Conservation (phyloP, 2,329 filamentous ascomycete species). For the Aspergillus aculeatus region DNA sequence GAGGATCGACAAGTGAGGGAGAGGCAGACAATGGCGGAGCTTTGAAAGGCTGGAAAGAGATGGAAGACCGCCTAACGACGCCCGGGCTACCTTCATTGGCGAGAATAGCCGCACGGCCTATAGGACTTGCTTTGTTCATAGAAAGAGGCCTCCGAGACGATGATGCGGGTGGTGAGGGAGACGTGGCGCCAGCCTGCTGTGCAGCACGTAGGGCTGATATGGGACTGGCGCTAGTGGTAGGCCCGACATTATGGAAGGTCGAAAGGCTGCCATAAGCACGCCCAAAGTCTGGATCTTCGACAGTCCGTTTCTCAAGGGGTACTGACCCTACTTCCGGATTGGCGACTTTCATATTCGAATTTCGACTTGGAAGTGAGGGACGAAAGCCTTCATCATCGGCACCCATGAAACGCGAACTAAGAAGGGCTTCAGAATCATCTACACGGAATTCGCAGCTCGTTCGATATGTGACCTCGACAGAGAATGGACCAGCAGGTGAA, state of each 20-base stretch:
- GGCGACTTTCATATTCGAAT: constrained; percentile 27
- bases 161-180: constrained; percentile 51
- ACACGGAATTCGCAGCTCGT: constrained; percentile 87
- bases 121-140: constrained; percentile 30
- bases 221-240: constrained; percentile 75
- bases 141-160: constrained; percentile 52
- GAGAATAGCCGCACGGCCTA: constrained; percentile 33
- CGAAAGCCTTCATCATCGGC: constrained; percentile 84
- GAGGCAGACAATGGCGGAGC: constrained; percentile 91
- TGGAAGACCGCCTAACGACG: constrained; percentile 69
- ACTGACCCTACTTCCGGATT: constrained; percentile 69
- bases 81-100: constrained; percentile 51
- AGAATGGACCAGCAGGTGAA: constrained; percentile 80
- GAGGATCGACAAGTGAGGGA: constrained; percentile 58
- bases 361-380: constrained; percentile 67
- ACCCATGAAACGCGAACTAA: constrained; percentile 92
- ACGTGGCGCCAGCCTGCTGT: constrained; percentile 51
- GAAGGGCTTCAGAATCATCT: constrained; percentile 82
- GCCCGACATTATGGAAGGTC: constrained; percentile 79
- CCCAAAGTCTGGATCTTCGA: constrained; percentile 59
- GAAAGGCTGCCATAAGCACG: constrained; percentile 88
- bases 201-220: constrained; percentile 77
- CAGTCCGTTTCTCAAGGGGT: constrained; percentile 58
- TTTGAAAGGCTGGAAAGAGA: constrained; percentile 95
- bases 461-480: constrained; percentile 78